Evolutionary conservation across 1,284 basidiomycete genomes (phyloP).

Genomic region (Puccinia triticina): DNA sequence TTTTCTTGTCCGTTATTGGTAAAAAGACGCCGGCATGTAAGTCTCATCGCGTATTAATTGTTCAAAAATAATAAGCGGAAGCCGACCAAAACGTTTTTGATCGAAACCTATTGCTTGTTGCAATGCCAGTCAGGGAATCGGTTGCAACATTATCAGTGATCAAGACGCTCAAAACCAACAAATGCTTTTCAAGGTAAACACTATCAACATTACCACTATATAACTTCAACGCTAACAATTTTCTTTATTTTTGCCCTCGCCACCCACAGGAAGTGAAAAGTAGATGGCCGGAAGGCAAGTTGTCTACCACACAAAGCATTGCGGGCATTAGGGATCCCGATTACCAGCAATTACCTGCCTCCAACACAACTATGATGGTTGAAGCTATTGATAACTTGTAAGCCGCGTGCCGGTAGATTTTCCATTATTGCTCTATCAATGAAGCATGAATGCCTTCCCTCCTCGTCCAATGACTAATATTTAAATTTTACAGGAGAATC

Average conservation of each 20-base stretch:
- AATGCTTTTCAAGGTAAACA: slow-evolving; percentile 33
- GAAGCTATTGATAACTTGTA: slow-evolving; percentile 17
- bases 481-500: slow-evolving; percentile 1
- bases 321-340: slow-evolving; percentile 23
- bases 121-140: slow-evolving; percentile 42
- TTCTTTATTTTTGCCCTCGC: neutral
- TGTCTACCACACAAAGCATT: slow-evolving; percentile 16
- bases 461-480: neutral
- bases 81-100: no score
- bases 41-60: no score
- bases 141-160: slow-evolving; percentile 34
- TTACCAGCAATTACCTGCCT: slow-evolving; percentile 21
- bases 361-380: slow-evolving; percentile 1
- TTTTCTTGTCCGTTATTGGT: neutral
- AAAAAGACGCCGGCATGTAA: slow-evolving; percentile 33
- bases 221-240: neutral
- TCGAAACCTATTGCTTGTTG: no score
- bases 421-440: no score
- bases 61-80: no score
- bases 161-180: slow-evolving; percentile 23
- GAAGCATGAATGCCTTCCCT: neutral
- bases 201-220: no score
- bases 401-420: no score
- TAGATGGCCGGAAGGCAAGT: slow-evolving; percentile 34
- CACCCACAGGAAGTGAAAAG: slow-evolving; percentile 34